Percentiles rank a stretch among this genome's conserved stretches.
Conservation (phyloP, 495 filamentous ascomycete species). For the Cairneyella variabilis region DNA sequence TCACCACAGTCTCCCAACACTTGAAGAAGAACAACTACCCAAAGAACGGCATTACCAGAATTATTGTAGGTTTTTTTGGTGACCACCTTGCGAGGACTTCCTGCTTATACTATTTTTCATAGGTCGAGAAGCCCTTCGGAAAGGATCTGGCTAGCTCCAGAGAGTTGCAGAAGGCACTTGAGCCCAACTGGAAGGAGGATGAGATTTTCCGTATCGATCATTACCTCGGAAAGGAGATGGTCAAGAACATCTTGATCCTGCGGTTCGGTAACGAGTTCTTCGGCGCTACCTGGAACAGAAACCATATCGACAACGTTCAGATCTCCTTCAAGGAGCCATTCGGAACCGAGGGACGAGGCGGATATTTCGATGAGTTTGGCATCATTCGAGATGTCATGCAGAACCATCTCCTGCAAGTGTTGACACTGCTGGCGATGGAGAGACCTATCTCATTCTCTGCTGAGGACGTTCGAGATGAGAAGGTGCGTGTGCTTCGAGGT, state of each 20-base stretch:
- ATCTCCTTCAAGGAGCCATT: slow-evolving; percentile 99
- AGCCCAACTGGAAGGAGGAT: slow-evolving; percentile 98
- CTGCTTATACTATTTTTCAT: slow-evolving; percentile 5
- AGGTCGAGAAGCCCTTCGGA: slow-evolving; percentile 99
- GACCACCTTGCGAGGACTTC: background rate
- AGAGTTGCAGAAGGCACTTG: slow-evolving; percentile 89
- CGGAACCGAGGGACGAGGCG: slow-evolving; percentile 97
- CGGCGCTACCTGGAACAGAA: slow-evolving; percentile 97
- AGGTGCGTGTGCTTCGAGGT: slow-evolving; percentile 90
- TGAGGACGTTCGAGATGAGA: slow-evolving; percentile 98
- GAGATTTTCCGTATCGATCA: slow-evolving; percentile 99
- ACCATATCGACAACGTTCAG: slow-evolving; percentile 98
- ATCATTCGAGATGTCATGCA: slow-evolving; percentile 99
- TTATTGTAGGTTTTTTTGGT: slow-evolving; percentile 68
- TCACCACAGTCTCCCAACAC: slow-evolving; percentile 95
- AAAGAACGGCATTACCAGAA: slow-evolving; percentile 77
- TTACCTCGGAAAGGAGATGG: slow-evolving; percentile 99
- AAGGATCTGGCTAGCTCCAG: slow-evolving; percentile 94
- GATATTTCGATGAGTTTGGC: slow-evolving; percentile 99
- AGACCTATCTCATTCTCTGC: slow-evolving; percentile 96
- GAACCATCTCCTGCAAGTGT: slow-evolving; percentile 92
- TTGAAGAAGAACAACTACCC: slow-evolving; percentile 97
- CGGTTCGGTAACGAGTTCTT: slow-evolving; percentile 99
- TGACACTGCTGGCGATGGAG: slow-evolving; percentile 98
- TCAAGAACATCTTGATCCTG: slow-evolving; percentile 98